Evolutionary conservation across 805 yeast genomes (phyloP), one percentile per base, ranked within the genome.

Genomic region (Ogataea ganodermae): DNA sequence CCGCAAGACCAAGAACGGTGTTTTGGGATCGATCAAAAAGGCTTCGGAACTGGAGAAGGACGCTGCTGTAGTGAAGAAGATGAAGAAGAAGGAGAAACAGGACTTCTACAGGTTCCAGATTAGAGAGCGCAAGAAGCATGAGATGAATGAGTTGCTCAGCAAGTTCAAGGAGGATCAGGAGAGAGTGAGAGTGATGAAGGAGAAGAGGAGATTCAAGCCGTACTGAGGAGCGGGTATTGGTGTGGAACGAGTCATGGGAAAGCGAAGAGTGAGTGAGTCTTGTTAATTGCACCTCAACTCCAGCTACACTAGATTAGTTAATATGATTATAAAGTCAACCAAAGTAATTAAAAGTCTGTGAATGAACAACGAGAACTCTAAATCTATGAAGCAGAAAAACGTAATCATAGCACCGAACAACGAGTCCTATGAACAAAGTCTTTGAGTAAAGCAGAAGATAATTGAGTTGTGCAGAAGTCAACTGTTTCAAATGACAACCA

Each of bases 51-150:
- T 62, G 3, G 61, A 62, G 17, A 57, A 61, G 38, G 62, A 60
- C 46, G 71, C 64, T 2, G 72, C 68, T 46, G 68, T 71, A 13
- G 66, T 70, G 50, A 69, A 73, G 44, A 85, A 79, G 66, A 73
- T 77, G 70, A 82, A 84, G 67, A 81, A 78, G 67, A 83, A 83
- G 62, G 91, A 88, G 59, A 89, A 91, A 73, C 76, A 79, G 56
- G 98, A 95, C 69, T 94, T 94, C 74, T 94, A 94, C 74, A 78
- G 96, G 60, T 94, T 91, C 80, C 99, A 94, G 72, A 80, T 94
- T 57, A 83, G 99, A 68, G 96, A 94, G 66, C 79, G 81, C 61
- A 92, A 91, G 78, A 94, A 94, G 74, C 80, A 78, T 53, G 96
- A 92, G 67, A 89, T 94, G 88, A 88, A 89, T 63, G 90, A 88